Evolutionary conservation across 2,329 filamentous ascomycete species (phyloP), one percentile per base, ranked within the genome.

Genomic region (Hypomyces rosellus): DNA sequence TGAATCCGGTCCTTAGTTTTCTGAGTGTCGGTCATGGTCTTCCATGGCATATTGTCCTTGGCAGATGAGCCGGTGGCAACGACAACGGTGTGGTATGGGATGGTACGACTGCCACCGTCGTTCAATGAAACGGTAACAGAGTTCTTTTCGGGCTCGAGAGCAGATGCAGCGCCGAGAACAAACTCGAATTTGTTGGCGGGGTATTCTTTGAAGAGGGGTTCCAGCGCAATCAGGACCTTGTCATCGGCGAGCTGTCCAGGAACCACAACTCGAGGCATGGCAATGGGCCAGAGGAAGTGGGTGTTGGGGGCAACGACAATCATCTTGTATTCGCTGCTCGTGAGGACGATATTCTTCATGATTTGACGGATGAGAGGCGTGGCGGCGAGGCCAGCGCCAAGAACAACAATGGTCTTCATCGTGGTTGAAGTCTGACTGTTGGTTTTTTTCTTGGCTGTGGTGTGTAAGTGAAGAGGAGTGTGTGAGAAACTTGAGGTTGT

Each of bases 61-160:
- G 70, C 68, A 25, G 66, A 65, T 3, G 74, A 64, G 7, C 80
- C 80, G 2, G 80, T 83, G 9, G 78, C 77, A 40, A 84, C 64
- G 53, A 84, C 59, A 12, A 82, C 66, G 18, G 71, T 72, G 55
- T 80, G 71, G 58, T 82, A 84, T 16, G 53, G 52, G 49, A 80
- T 59, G 11, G 63, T 63, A 5, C 66, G 63, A n/a, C 58, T 56
- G 5, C 53, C 59, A 6, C 65, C 67, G 4, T 61, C 67, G 41
- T 63, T 65, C 33, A 66, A 61, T 18, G 63, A 55, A 13, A 80
- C 66, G 1, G 60, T 62, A 20, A 81, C 72, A 1, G 61, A 65
- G 54, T 74, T 76, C 42, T 54, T 54, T 3, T 62, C 62, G 0
- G 71, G 62, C 42, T 76, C 71, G 3, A 81, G 60, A 11, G 59